These are phyloP conservation scores for Penicillium vulpinum DNA, from an alignment of 2,329 filamentous ascomycete species.

Conservation along the genomic window DNA sequence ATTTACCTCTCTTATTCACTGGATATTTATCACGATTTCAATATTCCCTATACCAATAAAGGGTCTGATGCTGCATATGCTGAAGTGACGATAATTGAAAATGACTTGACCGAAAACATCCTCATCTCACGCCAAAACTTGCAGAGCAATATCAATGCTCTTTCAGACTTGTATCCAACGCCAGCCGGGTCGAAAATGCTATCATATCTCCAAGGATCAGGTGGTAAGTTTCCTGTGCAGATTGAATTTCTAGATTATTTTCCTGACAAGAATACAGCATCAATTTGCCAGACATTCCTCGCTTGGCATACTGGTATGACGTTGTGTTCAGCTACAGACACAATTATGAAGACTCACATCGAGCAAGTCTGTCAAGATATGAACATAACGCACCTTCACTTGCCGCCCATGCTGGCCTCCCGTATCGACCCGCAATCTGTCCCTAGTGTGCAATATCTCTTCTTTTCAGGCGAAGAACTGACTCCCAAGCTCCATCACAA, in stretches of 20 bases:
- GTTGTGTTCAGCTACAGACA: constrained; percentile 72
- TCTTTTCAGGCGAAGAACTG: constrained; percentile 79
- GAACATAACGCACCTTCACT: constrained; percentile 73
- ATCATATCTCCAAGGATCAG: constrained; percentile 81
- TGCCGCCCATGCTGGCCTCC: constrained; percentile 82
- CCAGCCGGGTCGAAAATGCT: constrained; percentile 61
- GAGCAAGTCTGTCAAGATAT: constrained; percentile 66
- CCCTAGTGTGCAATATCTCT: constrained; percentile 70
- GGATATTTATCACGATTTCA: constrained; percentile 14
- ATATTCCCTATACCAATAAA: constrained; percentile 9
- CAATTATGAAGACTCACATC: constrained; percentile 71
- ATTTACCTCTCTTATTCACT: constrained; percentile 17
- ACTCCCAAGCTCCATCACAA: constrained; percentile 67
- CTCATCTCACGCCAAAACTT: constrained; percentile 75
- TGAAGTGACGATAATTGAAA: constrained; percentile 69
- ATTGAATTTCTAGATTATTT: background rate
- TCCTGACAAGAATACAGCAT: constrained; percentile 54
- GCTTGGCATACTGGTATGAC: constrained; percentile 77
- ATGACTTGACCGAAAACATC: constrained; percentile 63
- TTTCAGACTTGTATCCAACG: constrained; percentile 67
- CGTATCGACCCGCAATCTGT: constrained; percentile 69
- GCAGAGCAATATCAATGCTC: constrained; percentile 68
- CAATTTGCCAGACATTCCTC: constrained; percentile 88
- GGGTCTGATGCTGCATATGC: constrained; percentile 66
- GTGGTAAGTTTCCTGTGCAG: constrained; percentile 46